Base-by-base conservation (phyloP, 2,329 filamentous ascomycete species). In the Lasiodiplodia hormozganensis region DNA sequence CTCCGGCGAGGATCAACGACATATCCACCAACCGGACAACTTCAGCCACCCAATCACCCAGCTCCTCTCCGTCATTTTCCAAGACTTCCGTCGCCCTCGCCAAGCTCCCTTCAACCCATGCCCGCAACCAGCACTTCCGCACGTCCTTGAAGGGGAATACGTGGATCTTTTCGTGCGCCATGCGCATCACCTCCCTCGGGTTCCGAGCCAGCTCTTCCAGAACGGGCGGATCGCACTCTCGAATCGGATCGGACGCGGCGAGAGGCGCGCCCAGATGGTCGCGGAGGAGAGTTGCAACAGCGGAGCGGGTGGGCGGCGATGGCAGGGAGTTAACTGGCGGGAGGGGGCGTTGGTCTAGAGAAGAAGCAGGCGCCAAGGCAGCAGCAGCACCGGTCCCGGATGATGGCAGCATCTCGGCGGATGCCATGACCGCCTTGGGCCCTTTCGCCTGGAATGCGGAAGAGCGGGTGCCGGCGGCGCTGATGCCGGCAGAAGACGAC, bases 61-160 rank as follows among this genome's bases (percentile, higher is more conserved):
- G 18, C 8, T 72, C 60, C 21, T 69, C 60, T 47, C 68, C 68
- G 3, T 70, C 67, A 18, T 65, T 53, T 64, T 76, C 71, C 4
- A 77, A 68, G 3, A 81, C 64, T 12, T 58, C 58, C n/a, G 79
- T 49, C 25, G 89, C 90, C 72, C 87, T 87, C 74, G 92, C 83
- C 12, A 95, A 84, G 67, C 87, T 87, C 1, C 90, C 88, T 67
- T 94, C 90, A 0, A 90, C 89, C 75, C 92, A 94, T 5, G 94
- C 79, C 71, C 88, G 83, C 28, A 89, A 83, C 92, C 92, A 96
- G 74, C 86, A 88, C 10, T 77, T 75, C 0, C 90, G 90, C 6
- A 95, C 86, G 38, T 89, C 84, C 70, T 86, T 86, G 76, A 88
- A 94, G 1, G 88, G 85, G 70, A 88, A 93, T 4, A 89, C 85